phyloP scores from a whole-genome alignment of 345 rosid genomes.

The Xanthoceras sorbifolium region DNA sequence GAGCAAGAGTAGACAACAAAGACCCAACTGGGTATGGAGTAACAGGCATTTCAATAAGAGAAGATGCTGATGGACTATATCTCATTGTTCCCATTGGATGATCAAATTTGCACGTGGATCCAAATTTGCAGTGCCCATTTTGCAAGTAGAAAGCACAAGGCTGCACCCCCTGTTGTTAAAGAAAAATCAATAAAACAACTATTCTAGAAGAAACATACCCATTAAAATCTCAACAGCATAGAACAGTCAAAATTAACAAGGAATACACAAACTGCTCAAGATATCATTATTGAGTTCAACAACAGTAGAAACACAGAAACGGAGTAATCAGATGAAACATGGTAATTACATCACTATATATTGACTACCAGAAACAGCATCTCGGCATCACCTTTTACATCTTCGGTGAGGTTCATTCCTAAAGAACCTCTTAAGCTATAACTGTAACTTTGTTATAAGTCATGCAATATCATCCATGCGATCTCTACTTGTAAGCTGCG shows the following conservation, averaged over 20 bases:
- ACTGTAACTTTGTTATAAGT: background rate
- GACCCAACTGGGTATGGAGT: constrained; percentile 86
- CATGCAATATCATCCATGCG: background rate
- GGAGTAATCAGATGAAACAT: background rate
- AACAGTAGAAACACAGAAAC: background rate
- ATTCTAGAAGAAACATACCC: background rate
- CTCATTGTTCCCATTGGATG: constrained; percentile 76
- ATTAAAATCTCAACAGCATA: background rate
- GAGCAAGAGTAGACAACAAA: constrained; percentile 60
- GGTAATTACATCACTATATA: background rate
- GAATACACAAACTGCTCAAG: constrained; percentile 2
- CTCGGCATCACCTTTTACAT: background rate
- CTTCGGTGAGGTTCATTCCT: background rate
- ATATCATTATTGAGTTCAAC: background rate
- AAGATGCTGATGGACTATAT: constrained; percentile 88
- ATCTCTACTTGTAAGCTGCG: background rate
- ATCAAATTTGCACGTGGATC: constrained; percentile 74
- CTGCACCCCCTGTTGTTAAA: constrained; percentile 55
- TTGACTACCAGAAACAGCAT: background rate
- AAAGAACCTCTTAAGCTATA: background rate
- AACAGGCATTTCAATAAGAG: constrained; percentile 81
- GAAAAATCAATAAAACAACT: background rate
- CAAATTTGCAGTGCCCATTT: constrained; percentile 69
- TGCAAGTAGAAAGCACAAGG: constrained; percentile 63
- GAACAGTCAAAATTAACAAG: background rate